Evolutionary conservation across 1,284 basidiomycete species (phyloP), one percentile per base, ranked within the genome.

Genomic region (Tranzscheliella williamsii): DNA sequence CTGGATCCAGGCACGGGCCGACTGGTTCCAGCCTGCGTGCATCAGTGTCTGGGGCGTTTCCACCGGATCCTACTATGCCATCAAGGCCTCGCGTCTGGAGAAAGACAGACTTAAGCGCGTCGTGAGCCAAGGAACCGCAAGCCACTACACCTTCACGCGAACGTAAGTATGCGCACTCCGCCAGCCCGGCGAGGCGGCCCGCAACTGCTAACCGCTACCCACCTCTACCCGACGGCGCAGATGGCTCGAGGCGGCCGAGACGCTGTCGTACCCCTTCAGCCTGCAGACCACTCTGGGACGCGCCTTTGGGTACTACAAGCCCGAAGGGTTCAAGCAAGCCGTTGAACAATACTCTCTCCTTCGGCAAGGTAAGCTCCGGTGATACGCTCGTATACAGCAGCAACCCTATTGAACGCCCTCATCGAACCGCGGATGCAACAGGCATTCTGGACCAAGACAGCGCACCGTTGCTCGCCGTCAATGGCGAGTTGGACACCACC

Each of bases 211-310:
- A 22, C 18, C 35, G 22, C 8, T 23, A 13, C 22, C 22, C n/a
- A n/a, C n/a, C n/a, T n/a, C n/a, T 27, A 11, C n/a, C 26, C 5
- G 8, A 30, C 34, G 9, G 22, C 7, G 15, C 1, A 36, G 34
- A 55, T 64, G 61, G 61, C 61, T 64, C 9, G 50, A 58, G 16
- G 54, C 61, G 4, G 54, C 50, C 13, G 61, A 64, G 32, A 35
- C 38, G 3, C 43, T 58, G 2, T 42, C 46, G n/a, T 64, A 64
- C 11, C 61, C 61, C 18, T 38, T 44, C 11, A 64, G 61, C 27
- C 40, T 64, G 13, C 54, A 57, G 30, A 51, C 45, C 11, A 42
- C 61, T 6, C 24, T 64, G 23, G 43, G 46, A 1, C 42, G 45
- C 22, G 27, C 50, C 11, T 64, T 64, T 18, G 61, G 61, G 18